Percentiles rank a stretch among this genome's conserved stretches.
Evolutionary conservation across 2,329 filamentous ascomycete genomes (phyloP).

Genomic region (Botrytis pseudocinerea): DNA sequence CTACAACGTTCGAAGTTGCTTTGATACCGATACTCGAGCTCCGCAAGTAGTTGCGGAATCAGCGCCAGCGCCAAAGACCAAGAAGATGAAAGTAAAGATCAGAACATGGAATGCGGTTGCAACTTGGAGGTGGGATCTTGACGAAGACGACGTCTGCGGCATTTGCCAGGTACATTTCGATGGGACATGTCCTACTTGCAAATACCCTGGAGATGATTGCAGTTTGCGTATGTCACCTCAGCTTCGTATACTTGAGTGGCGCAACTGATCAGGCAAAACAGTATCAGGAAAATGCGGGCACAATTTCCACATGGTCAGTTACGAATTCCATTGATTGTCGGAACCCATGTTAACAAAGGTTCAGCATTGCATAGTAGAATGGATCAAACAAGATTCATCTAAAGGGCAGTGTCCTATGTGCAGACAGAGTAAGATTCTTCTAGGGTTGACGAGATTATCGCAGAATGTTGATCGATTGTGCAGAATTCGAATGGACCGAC

Average conservation of each 20-base stretch:
- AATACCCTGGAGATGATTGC: slow-evolving; percentile 96
- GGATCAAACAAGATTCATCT: slow-evolving; percentile 92
- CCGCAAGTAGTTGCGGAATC: not conserved
- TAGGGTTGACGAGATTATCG: no score
- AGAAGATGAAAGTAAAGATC: slow-evolving; percentile 91
- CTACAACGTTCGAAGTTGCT: not conserved
- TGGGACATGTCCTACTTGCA: slow-evolving; percentile 95
- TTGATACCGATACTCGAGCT: not conserved
- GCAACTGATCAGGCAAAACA: slow-evolving; percentile 43
- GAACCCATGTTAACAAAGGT: slow-evolving; percentile 13
- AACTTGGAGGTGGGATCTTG: slow-evolving; percentile 96
- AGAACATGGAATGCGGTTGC: slow-evolving; percentile 92
- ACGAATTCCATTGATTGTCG: not conserved
- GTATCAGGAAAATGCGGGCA: slow-evolving; percentile 96
- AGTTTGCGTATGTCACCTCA: slow-evolving; percentile 68
- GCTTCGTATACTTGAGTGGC: not conserved
- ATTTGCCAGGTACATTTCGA: slow-evolving; percentile 99
- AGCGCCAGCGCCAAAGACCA: not conserved
- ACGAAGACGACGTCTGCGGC: slow-evolving; percentile 95
- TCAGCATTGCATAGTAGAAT: slow-evolving; percentile 91
- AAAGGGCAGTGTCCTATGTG: slow-evolving; percentile 98
- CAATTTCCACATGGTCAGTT: slow-evolving; percentile 89
- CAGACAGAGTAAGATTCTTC: slow-evolving; percentile 69
- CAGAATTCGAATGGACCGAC: slow-evolving; percentile 23
- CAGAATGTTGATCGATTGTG: not conserved